phyloP scores from a whole-genome alignment of 768 basidiomycete species.

The Rhizopogon vulgaris region DNA sequence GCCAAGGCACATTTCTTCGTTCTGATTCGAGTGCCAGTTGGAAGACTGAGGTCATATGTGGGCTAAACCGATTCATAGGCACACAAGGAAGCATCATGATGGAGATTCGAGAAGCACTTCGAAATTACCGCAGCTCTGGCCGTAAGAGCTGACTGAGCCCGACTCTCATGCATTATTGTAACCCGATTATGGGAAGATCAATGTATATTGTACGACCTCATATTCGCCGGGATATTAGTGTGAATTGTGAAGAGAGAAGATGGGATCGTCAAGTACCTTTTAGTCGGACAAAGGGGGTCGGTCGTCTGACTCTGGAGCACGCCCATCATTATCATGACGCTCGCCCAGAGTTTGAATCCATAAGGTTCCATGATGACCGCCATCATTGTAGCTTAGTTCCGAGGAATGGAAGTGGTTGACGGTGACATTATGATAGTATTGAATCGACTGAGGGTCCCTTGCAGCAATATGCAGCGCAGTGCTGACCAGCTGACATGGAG shows the following conservation, averaged over 20 bases:
- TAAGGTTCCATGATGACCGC: background rate
- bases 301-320: no score
- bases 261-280: background rate
- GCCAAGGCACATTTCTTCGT: background rate
- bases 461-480: no score
- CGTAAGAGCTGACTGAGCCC: constrained; percentile 1
- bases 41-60: constrained; percentile 10
- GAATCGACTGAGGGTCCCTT: background rate
- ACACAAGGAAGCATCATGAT: constrained; percentile 5
- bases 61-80: constrained; percentile 2
- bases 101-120: constrained; percentile 11
- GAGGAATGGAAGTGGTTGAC: background rate
- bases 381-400: background rate
- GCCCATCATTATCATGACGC: background rate
- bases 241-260: background rate
- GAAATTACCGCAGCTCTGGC: constrained; percentile 7
- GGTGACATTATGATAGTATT: background rate
- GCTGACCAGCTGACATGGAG: no score
- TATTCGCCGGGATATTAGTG: background rate
- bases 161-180: constrained; percentile 26
- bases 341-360: no score
- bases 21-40: constrained; percentile 4
- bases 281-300: background rate
- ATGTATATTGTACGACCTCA: constrained; percentile 12
- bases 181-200: constrained; percentile 25